Conservation (phyloP, 2,329 filamentous ascomycete genomes). For the Eutypa lata region DNA sequence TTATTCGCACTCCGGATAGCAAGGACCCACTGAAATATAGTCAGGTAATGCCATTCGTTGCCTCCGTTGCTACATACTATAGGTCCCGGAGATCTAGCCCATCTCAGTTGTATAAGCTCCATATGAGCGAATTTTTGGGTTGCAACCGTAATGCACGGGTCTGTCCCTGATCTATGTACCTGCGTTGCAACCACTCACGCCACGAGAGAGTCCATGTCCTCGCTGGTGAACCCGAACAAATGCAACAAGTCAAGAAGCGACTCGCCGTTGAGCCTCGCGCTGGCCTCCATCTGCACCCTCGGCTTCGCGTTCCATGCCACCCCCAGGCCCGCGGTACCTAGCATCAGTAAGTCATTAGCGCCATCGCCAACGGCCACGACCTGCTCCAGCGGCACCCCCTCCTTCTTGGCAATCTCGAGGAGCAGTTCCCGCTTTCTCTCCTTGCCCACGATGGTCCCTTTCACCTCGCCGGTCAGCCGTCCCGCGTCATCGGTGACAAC, state of each 20-base stretch:
- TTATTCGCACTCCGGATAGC: too few relatives aligned
- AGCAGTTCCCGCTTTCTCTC: conserved; percentile 72
- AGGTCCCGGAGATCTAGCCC: too few relatives aligned
- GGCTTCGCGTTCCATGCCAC: conserved; percentile 86
- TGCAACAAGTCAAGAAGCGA: conserved; percentile 71
- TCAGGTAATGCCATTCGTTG: too few relatives aligned
- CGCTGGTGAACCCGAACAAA: conserved; percentile 67
- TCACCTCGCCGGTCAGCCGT: conserved; percentile 68
- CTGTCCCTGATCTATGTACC: not conserved
- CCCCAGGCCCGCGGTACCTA: conserved; percentile 70
- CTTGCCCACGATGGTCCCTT: conserved; percentile 70
- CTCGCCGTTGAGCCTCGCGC: conserved; percentile 67
- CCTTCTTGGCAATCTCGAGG: conserved; percentile 65
- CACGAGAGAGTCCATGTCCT: conserved; percentile 55
- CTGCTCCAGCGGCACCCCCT: conserved; percentile 63
- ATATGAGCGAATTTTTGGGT: not conserved
- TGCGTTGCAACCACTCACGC: conserved; percentile 20
- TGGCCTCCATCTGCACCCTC: conserved; percentile 73
- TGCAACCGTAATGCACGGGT: not conserved
- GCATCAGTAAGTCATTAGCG: conserved; percentile 80
- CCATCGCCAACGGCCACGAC: conserved; percentile 76
- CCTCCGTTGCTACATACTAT: too few relatives aligned
- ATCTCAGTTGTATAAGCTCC: not conserved
- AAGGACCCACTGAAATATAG: too few relatives aligned
- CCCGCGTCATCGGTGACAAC: conserved; percentile 60